Percentiles rank a stretch among this genome's conserved stretches.
phyloP scores from a whole-genome alignment of 2,329 filamentous ascomycete species.

The Xylariales sp. region DNA sequence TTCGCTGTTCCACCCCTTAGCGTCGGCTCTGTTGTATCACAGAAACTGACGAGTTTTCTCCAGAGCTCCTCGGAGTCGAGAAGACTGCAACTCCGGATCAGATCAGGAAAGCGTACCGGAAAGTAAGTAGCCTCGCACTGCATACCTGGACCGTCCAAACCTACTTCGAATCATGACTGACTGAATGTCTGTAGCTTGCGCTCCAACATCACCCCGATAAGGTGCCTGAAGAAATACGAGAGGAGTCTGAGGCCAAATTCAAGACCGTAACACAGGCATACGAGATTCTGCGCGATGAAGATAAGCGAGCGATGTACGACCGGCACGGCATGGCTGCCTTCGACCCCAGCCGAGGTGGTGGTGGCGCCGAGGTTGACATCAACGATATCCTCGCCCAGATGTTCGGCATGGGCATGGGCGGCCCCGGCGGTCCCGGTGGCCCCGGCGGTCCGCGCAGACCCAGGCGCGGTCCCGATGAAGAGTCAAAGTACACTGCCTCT shows the following conservation, averaged over 20 bases:
- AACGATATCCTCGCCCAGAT: slow-evolving; percentile 93
- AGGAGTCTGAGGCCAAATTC: slow-evolving; percentile 85
- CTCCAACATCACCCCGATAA: slow-evolving; percentile 93
- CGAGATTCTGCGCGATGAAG: slow-evolving; percentile 94
- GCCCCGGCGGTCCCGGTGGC: slow-evolving; percentile 33
- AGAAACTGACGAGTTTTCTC: slow-evolving; percentile 7
- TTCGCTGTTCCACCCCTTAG: background rate
- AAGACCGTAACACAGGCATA: slow-evolving; percentile 92
- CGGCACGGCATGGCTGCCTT: slow-evolving; percentile 95
- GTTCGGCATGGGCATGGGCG: slow-evolving; percentile 69
- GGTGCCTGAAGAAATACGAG: slow-evolving; percentile 79
- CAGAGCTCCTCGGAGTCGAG: slow-evolving; percentile 76
- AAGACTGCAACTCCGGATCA: slow-evolving; percentile 70
- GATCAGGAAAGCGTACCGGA: slow-evolving; percentile 95
- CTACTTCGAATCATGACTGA: background rate
- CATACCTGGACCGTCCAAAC: slow-evolving; percentile 8
- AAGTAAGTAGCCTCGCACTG: slow-evolving; percentile 50
- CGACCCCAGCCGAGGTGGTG: slow-evolving; percentile 67
- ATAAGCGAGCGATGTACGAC: slow-evolving; percentile 90
- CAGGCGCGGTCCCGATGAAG: slow-evolving; percentile 74
- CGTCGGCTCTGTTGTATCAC: slow-evolving; percentile 5
- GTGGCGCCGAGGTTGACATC: slow-evolving; percentile 70
- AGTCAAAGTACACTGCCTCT: slow-evolving; percentile 85
- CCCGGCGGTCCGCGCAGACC: slow-evolving; percentile 50
- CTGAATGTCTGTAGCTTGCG: slow-evolving; percentile 61